A percentile compares a stretch with the other conserved stretches of the same genome.
Evolutionary conservation across 805 yeast genomes (phyloP).

Genomic region (Ogataea zsoltii): DNA sequence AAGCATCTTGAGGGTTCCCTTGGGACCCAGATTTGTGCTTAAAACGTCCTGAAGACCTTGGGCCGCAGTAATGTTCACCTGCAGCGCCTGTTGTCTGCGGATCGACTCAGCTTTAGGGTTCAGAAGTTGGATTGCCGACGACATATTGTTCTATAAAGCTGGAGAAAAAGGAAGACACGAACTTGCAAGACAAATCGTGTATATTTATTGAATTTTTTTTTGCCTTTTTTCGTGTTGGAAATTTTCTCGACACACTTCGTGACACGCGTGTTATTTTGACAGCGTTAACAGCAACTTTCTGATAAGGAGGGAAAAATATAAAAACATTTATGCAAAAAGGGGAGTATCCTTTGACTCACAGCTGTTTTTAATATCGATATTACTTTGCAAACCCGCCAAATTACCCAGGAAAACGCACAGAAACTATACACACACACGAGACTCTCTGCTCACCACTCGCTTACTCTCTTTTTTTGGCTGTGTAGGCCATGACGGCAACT

Average conservation of each 20-base stretch:
- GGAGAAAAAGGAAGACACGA: not conserved
- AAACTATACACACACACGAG: too few species aligned
- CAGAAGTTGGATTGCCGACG: slow-evolving; percentile 77
- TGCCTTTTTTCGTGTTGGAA: slow-evolving; percentile 16
- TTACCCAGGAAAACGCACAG: too few species aligned
- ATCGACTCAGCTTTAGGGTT: slow-evolving; percentile 98
- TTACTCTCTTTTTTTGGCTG: not conserved
- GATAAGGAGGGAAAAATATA: slow-evolving; percentile 13
- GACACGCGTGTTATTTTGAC: slow-evolving; percentile 11
- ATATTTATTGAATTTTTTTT: not conserved
- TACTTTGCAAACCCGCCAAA: too few species aligned
- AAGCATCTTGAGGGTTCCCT: slow-evolving; percentile 93
- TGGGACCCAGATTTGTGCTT: slow-evolving; percentile 92
- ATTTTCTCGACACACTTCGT: slow-evolving; percentile 13
- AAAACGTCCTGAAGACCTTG: slow-evolving; percentile 94
- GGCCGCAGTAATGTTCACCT: slow-evolving; percentile 94
- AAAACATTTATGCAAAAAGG: not conserved
- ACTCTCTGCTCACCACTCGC: too few species aligned
- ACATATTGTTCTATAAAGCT: slow-evolving; percentile 28
- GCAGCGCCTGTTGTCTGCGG: slow-evolving; percentile 91
- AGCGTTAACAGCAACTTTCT: slow-evolving; percentile 3
- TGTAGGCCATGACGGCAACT: slow-evolving; percentile 7
- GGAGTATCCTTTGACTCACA: too few species aligned
- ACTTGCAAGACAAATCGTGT: too few species aligned
- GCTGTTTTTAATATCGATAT: too few species aligned